phyloP scores from a whole-genome alignment of 2,329 filamentous ascomycete genomes.

The Colletotrichum graminicola region DNA sequence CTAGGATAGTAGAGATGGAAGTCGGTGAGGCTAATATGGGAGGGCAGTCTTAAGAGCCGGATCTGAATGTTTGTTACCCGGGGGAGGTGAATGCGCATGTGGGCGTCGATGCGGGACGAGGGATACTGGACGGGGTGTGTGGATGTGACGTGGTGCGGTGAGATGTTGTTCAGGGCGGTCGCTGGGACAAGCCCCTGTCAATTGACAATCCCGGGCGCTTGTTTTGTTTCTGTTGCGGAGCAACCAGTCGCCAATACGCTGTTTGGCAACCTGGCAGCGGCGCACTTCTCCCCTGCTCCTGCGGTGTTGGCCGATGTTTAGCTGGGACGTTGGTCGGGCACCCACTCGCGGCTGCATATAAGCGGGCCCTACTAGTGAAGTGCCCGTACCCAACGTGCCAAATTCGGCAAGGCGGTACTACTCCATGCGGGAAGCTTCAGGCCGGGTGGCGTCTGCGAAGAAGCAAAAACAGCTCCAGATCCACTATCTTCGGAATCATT shows the following conservation, averaged over 20 bases:
- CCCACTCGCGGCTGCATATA: conserved; percentile 25
- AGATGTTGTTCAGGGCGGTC: conserved; percentile 27
- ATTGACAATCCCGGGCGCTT: conserved; percentile 19
- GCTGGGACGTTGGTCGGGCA: conserved; percentile 33
- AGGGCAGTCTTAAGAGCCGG: conserved; percentile 15
- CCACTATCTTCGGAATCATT: neutral
- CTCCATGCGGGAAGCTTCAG: neutral
- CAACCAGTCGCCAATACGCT: conserved; percentile 15
- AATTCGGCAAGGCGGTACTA: conserved; percentile 3
- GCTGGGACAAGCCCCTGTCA: conserved; percentile 25
- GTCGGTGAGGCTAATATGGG: conserved; percentile 41
- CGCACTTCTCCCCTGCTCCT: conserved; percentile 1
- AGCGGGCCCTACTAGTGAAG: conserved; percentile 26
- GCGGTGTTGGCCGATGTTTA: conserved; percentile 19
- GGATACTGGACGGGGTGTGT: neutral
- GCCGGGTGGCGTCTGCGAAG: neutral
- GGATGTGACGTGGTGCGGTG: conserved; percentile 32
- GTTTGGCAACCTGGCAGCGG: neutral
- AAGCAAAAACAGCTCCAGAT: neutral
- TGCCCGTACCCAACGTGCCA: conserved; percentile 19
- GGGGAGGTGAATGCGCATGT: conserved; percentile 1
- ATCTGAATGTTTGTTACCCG: conserved; percentile 31
- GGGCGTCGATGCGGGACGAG: neutral
- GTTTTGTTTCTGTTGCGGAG: conserved; percentile 37
- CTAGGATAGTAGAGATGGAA: conserved; percentile 52